These are phyloP conservation scores for Sporisorium sorghi DNA, from an alignment of 1,284 basidiomycete species.

Conservation along the genomic window DNA sequence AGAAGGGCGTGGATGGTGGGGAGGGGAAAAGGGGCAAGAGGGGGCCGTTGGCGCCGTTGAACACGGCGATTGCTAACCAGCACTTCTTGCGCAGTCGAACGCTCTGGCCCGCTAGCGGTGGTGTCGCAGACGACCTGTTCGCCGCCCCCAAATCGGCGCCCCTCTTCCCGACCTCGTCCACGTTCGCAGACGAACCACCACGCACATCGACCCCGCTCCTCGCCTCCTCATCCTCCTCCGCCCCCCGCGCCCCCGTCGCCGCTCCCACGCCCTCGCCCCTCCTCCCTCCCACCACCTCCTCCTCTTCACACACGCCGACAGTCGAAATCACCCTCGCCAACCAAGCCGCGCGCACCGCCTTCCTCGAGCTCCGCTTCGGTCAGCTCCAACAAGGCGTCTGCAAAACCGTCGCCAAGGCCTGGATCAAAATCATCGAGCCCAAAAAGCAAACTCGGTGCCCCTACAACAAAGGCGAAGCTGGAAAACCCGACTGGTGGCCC, in stretches of 20 bases:
- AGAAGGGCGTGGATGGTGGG: background rate
- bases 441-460: conserved; percentile 73
- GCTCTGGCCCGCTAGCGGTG: background rate
- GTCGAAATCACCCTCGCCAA: conserved; percentile 37
- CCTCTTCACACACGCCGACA: background rate
- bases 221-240: conserved; percentile 5
- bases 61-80: conserved; percentile 48
- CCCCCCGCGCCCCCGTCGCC: conserved; percentile 2
- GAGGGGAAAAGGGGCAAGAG: background rate
- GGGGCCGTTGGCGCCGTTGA: conserved; percentile 37
- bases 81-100: conserved; percentile 27
- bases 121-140: background rate
- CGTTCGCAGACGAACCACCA: conserved; percentile 10
- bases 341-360: conserved; percentile 54
- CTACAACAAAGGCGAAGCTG: conserved; percentile 73
- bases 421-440: conserved; percentile 72
- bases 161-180: conserved; percentile 23
- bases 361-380: conserved; percentile 67
- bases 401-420: conserved; percentile 73
- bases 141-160: conserved; percentile 52
- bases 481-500: conserved; percentile 74
- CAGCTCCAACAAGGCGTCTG: conserved; percentile 72
- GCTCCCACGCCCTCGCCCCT: conserved; percentile 3
- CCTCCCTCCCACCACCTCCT: background rate
- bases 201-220: conserved; percentile 24